Conservation (phyloP, 108 stramenopile genomes). For the Parietichytrium sp. region DNA sequence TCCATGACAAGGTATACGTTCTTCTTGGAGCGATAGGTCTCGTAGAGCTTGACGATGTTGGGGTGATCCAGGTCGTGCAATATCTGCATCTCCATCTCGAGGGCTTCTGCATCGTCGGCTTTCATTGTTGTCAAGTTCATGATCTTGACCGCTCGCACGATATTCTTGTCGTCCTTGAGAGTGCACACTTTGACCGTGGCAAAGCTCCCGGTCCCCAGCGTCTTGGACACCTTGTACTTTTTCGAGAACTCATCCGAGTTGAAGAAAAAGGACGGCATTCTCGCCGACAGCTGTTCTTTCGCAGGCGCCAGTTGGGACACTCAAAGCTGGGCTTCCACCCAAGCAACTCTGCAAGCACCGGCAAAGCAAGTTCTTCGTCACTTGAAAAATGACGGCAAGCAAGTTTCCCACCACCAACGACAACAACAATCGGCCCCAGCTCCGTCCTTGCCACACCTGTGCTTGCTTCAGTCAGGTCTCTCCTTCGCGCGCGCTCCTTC, state of each 20-base stretch:
- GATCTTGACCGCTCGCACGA: slow-evolving; percentile 47
- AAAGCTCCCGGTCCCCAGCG: slow-evolving; percentile 45
- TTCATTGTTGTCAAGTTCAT: slow-evolving; percentile 36
- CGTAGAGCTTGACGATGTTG: slow-evolving; percentile 52
- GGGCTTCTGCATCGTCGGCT: slow-evolving; percentile 40
- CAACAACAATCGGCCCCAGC: too few relatives aligned
- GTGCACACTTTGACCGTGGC: slow-evolving; percentile 46
- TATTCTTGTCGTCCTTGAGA: slow-evolving; percentile 41
- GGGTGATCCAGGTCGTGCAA: slow-evolving; percentile 45
- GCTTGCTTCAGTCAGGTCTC: too few relatives aligned
- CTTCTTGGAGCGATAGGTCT: slow-evolving; percentile 44
- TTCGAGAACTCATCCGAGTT: slow-evolving; percentile 38
- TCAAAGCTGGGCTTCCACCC: too few relatives aligned
- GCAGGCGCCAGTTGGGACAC: too few relatives aligned
- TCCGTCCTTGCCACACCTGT: too few relatives aligned
- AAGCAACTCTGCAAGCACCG: too few relatives aligned
- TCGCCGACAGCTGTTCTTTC: too few relatives aligned
- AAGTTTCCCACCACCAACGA: too few relatives aligned
- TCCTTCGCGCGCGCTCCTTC: too few relatives aligned
- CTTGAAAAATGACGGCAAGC: too few relatives aligned
- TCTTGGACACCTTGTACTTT: slow-evolving; percentile 42
- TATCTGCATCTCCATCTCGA: slow-evolving; percentile 45
- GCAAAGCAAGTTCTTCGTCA: too few relatives aligned
- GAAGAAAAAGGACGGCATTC: slow-evolving; percentile 32
- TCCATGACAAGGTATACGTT: slow-evolving; percentile 60